Evolutionary conservation across 1,139 yeast species (phyloP).

Genomic region (Pneumocystis wakefieldiae): DNA sequence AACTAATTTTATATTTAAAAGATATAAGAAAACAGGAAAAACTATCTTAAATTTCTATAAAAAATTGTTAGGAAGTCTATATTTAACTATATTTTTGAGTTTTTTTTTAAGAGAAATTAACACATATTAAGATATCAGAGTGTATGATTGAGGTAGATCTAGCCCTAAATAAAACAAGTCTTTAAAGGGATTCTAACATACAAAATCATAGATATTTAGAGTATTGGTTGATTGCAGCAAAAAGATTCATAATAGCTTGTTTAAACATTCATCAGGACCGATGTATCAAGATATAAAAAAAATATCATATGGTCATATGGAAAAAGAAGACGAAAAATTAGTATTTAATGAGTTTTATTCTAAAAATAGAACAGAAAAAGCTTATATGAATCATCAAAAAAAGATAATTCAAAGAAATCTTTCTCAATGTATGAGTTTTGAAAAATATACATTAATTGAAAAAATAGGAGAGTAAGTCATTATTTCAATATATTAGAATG

Average conservation of each 20-base stretch:
- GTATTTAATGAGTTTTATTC: background rate
- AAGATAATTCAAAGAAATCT: slow-evolving; percentile 16
- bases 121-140: background rate
- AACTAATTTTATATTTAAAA: too few relatives aligned
- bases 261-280: background rate
- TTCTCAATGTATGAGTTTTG: slow-evolving; percentile 35
- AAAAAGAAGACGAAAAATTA: slow-evolving; percentile 1
- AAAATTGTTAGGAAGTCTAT: background rate
- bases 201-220: background rate
- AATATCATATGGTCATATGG: background rate
- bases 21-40: too few relatives aligned
- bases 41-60: background rate
- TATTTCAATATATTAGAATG: background rate
- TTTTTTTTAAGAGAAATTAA: background rate
- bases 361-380: background rate
- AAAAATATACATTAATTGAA: slow-evolving; percentile 31
- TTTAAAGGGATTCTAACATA: background rate
- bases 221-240: background rate
- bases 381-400: background rate
- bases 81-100: background rate
- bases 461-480: slow-evolving; percentile 29
- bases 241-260: background rate
- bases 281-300: background rate
- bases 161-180: background rate
- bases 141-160: background rate